Evolutionary conservation across 2,329 filamentous ascomycete genomes (phyloP).

Genomic region (Grosmannia penicillata): DNA sequence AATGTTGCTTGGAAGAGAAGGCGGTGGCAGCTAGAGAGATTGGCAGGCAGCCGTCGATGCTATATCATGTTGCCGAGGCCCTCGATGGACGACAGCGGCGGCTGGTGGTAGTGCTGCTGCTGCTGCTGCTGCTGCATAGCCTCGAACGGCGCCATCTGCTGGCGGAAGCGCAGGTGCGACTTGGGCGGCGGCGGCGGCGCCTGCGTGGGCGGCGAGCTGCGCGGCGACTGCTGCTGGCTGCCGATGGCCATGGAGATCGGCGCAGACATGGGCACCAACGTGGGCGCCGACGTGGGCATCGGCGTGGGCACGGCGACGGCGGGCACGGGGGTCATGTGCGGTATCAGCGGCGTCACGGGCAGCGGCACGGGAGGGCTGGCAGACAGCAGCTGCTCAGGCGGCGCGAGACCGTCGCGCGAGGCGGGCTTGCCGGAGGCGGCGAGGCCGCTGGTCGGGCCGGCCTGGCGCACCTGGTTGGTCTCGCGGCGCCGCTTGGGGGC

Average conservation of each 20-base stretch:
- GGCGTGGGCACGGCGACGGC: background rate
- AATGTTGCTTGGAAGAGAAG: no score
- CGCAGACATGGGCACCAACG: background rate
- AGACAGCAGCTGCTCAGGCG: slow-evolving; percentile 8
- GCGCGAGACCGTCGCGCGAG: background rate
- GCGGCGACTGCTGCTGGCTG: slow-evolving; percentile 10
- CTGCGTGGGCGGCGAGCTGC: slow-evolving; percentile 12
- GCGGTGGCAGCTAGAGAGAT: no score
- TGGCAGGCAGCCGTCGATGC: no score
- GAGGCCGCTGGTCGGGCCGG: slow-evolving; percentile 19
- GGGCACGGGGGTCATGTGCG: slow-evolving; percentile 27
- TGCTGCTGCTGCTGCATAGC: slow-evolving; percentile 14
- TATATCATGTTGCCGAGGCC: slow-evolving; percentile 31
- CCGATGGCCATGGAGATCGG: slow-evolving; percentile 1
- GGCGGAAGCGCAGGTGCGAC: slow-evolving; percentile 13
- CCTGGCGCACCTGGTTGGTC: slow-evolving; percentile 34
- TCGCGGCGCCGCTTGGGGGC: slow-evolving; percentile 53
- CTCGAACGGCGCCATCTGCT: slow-evolving; percentile 9
- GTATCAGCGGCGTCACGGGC: slow-evolving; percentile 19
- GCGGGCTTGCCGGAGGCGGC: background rate
- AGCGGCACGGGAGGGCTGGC: background rate
- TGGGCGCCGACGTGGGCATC: background rate
- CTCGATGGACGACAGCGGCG: slow-evolving; percentile 19
- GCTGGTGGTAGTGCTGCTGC: slow-evolving; percentile 12
- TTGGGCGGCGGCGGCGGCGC: slow-evolving; percentile 12